Evolutionary conservation across 352 stramenopile genomes (phyloP), one percentile per base, ranked within the genome.

Genomic region (Phytopythium chamaehyphon): DNA sequence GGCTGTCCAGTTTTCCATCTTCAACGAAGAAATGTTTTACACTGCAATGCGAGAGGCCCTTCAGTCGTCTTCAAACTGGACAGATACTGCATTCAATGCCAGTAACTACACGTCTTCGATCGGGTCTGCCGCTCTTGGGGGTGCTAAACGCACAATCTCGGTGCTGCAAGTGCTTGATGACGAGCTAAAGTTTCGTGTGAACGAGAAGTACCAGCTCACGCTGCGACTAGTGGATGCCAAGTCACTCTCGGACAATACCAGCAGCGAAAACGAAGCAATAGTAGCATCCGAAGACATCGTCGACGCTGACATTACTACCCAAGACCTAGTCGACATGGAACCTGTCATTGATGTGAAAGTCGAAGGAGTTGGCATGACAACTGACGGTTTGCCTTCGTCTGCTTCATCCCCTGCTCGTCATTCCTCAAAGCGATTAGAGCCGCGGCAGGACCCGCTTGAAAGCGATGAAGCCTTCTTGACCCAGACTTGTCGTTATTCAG

Each of bases 1-100:
- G 56, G 80, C 78, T 0, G 80, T 95, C 11, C 84, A 93, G 65
- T 92, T 92, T 50, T 92, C 84, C 2, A 76, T 95, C 1, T 95
- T 92, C 46, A 93, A 80, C 36, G 82, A 93, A 68, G 84, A 95
- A 55, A 57, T 90, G 0, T 95, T 95, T 57, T 76, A 90, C 55
- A 88, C 67, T 8, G 40, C 91, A 26, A 92, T 95, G 84, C 75
- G 86, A 49, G 84, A 93, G 47, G 81, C 82, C 11, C 59, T 93
- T 40, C 76, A 79, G 46, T 78, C 66, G 23, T 69, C 76, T 3
- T 71, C 65, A 6, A 86, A 73, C 48, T 92, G 82, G 82, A 87
- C 65, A 26, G 73, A 88, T 51, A 82, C 66, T 16, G 74, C 74
- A 2, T 83, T 87, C 51, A 88, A 68, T 55, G 70, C 82, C 43